These are phyloP conservation scores for Yamadazyma epiphylla DNA, from an alignment of 1,139 yeast species.

Conservation along the genomic window DNA sequence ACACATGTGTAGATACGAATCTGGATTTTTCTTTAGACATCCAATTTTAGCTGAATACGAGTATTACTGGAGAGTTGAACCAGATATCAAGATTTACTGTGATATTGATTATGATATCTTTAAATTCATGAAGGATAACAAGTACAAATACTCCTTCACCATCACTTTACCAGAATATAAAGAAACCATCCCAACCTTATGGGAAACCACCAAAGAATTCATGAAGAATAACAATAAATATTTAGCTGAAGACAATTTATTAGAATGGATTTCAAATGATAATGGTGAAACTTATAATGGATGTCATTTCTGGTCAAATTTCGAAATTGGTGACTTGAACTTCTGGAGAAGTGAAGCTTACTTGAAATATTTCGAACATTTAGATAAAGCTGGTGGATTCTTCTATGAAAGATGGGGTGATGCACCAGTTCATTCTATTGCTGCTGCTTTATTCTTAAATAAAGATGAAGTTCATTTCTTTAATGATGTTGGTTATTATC, in stretches of 20 bases:
- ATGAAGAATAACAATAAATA: slow-evolving; percentile 62
- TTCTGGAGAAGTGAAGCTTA: slow-evolving; percentile 76
- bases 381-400: slow-evolving; percentile 81
- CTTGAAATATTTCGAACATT: slow-evolving; percentile 59
- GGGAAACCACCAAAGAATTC: slow-evolving; percentile 74
- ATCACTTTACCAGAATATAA: slow-evolving; percentile 80
- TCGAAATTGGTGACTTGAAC: slow-evolving; percentile 71
- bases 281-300: slow-evolving; percentile 65
- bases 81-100: slow-evolving; percentile 73
- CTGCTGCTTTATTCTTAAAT: slow-evolving; percentile 72
- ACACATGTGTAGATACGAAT: slow-evolving; percentile 90
- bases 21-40: slow-evolving; percentile 86
- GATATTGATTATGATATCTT: slow-evolving; percentile 81
- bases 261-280: slow-evolving; percentile 72
- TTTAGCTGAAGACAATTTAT: slow-evolving; percentile 60
- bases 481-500: slow-evolving; percentile 80
- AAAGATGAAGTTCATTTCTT: slow-evolving; percentile 69
- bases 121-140: slow-evolving; percentile 73
- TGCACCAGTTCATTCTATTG: slow-evolving; percentile 87
- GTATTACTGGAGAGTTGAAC: slow-evolving; percentile 95
- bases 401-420: slow-evolving; percentile 94
- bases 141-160: slow-evolving; percentile 74
- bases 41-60: slow-evolving; percentile 67
- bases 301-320: slow-evolving; percentile 89
- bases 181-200: slow-evolving; percentile 75